These are phyloP conservation scores for Nigrospora oryzae DNA, from an alignment of 2,329 filamentous ascomycete species.

Conservation along the genomic window DNA sequence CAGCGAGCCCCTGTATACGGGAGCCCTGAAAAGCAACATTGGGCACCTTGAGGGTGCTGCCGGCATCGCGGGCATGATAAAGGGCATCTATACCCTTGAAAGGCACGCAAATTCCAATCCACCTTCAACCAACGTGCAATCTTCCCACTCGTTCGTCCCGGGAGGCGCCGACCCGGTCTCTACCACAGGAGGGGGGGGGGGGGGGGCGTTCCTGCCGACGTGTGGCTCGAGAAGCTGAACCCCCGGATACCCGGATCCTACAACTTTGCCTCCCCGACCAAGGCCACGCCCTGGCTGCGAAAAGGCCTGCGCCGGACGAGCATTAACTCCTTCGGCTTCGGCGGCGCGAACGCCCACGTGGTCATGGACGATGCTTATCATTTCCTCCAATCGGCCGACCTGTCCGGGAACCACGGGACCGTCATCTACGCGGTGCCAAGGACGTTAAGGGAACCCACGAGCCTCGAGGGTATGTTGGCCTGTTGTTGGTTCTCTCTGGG, in stretches of 20 bases:
- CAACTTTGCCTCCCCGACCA: constrained; percentile 24
- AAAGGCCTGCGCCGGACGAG: constrained; percentile 36
- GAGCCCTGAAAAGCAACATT: constrained; percentile 46
- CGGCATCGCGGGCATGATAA: constrained; percentile 44
- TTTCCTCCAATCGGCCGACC: constrained; percentile 25
- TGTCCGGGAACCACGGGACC: constrained; percentile 21
- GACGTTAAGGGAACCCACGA: neutral
- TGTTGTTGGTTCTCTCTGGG: neutral
- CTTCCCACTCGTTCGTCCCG: neutral
- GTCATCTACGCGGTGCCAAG: neutral
- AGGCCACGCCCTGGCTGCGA: constrained; percentile 34
- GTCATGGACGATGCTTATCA: constrained; percentile 38
- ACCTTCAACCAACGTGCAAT: neutral
- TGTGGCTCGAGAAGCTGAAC: constrained; percentile 17
- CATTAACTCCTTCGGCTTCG: constrained; percentile 50
- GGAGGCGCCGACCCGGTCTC: neutral
- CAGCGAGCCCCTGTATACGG: constrained; percentile 35
- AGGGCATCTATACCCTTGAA: constrained; percentile 39
- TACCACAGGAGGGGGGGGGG: too few species aligned
- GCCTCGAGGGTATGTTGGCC: neutral
- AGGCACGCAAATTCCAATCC: constrained; percentile 36
- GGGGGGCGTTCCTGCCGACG: constrained; percentile 18
- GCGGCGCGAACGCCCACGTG: constrained; percentile 46
- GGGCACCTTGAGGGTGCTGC: constrained; percentile 44
- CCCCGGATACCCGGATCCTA: neutral